A percentile compares a stretch with the other conserved stretches of the same genome.
Evolutionary conservation across 148 eudicot species (phyloP).

Genomic region (Rhododendron simsii): DNA sequence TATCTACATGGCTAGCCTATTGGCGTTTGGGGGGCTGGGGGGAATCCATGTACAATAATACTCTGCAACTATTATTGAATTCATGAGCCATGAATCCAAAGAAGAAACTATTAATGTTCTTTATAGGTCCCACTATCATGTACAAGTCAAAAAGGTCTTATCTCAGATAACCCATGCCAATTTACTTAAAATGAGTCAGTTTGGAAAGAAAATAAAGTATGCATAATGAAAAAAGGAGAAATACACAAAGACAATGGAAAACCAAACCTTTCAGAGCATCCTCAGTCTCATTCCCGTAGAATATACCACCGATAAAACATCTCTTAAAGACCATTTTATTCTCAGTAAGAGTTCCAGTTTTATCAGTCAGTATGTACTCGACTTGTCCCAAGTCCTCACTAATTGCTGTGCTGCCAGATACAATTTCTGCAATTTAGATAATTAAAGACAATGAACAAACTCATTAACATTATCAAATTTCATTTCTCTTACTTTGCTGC

Average conservation of each 20-base stretch:
- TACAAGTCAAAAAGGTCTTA: not conserved
- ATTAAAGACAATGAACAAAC: not conserved
- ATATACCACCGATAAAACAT: slow-evolving; percentile 75
- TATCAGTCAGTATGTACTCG: slow-evolving; percentile 96
- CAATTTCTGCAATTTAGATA: slow-evolving; percentile 17
- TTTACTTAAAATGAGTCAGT: not conserved
- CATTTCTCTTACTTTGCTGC: slow-evolving; percentile 71
- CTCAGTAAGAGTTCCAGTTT: slow-evolving; percentile 96
- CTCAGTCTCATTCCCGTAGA: slow-evolving; percentile 86
- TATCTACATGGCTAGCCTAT: not conserved
- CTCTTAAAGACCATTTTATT: slow-evolving; percentile 91
- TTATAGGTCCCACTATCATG: not conserved
- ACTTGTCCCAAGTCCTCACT: slow-evolving; percentile 99
- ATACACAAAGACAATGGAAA: not conserved
- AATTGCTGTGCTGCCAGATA: slow-evolving; percentile 93
- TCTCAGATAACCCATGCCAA: not conserved
- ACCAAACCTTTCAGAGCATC: slow-evolving; percentile 87
- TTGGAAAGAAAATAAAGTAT: not conserved
- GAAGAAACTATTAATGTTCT: not conserved
- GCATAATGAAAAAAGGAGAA: not conserved
- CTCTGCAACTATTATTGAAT: not conserved
- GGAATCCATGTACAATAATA: not conserved
- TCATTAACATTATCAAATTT: not conserved
- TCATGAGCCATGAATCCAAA: not conserved
- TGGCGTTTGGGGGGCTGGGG: not conserved